phyloP scores from a whole-genome alignment of 345 rosid genomes.

The Gossypium stocksii region DNA sequence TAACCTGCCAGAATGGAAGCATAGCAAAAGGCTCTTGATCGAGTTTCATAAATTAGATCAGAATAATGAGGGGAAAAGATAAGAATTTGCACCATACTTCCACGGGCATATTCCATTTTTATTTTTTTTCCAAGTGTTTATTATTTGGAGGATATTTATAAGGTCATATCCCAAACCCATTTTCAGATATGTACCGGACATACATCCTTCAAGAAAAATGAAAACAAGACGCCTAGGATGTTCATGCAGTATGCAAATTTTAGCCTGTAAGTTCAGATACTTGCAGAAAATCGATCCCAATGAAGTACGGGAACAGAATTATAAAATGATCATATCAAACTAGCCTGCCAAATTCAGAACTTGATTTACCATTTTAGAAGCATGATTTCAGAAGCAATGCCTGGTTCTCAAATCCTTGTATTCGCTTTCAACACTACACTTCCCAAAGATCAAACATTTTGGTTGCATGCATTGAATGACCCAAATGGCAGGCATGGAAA shows the following conservation, averaged over 20 bases:
- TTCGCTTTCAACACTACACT: background rate
- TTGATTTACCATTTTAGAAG: constrained; percentile 14
- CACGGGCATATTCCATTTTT: constrained; percentile 14
- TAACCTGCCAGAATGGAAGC: too few relatives aligned
- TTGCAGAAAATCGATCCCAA: background rate
- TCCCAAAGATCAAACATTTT: background rate
- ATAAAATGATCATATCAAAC: background rate
- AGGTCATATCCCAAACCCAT: background rate
- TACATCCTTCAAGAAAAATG: too few relatives aligned
- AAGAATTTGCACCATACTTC: background rate
- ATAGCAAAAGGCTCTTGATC: too few relatives aligned
- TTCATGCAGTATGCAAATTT: background rate
- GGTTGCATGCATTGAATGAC: background rate
- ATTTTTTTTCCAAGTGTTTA: too few relatives aligned
- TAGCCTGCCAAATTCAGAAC: background rate
- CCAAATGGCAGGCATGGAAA: constrained; percentile 4
- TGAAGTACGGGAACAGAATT: background rate
- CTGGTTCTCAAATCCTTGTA: constrained; percentile 2
- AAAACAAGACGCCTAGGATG: too few relatives aligned
- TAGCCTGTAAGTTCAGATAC: background rate
- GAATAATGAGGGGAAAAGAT: background rate
- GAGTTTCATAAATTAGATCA: background rate
- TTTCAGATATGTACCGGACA: too few relatives aligned
- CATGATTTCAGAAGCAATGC: background rate
- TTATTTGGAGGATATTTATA: background rate